These are phyloP conservation scores for Trifolium repens DNA, from an alignment of 306 rosid genomes.

Conservation along the genomic window DNA sequence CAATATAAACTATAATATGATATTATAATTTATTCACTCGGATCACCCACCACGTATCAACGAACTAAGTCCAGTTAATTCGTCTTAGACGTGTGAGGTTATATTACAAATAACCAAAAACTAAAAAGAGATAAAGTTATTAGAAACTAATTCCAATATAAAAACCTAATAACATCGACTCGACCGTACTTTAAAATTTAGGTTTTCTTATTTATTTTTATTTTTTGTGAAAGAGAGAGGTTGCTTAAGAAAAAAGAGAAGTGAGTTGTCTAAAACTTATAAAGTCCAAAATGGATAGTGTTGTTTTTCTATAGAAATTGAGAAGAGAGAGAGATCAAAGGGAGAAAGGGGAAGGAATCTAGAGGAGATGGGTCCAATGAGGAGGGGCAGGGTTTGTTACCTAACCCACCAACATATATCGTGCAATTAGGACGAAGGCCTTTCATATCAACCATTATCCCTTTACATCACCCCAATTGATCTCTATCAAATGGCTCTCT, in stretches of 20 bases:
- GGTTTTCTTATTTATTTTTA: no score
- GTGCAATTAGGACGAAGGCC: constrained; percentile 77
- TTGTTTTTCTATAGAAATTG: constrained; percentile 30
- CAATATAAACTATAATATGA: no score
- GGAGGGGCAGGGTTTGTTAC: constrained; percentile 96
- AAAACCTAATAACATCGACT: no score
- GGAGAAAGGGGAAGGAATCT: constrained; percentile 71
- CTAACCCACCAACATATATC: constrained; percentile 99
- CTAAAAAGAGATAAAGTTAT: no score
- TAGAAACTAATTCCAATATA: no score
- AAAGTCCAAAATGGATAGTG: constrained; percentile 52
- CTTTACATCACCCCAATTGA: constrained; percentile 36
- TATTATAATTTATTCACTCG: no score
- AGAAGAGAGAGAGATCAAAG: constrained; percentile 2
- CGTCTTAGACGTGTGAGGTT: no score
- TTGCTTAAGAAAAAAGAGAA: constrained; percentile 61
- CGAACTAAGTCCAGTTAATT: no score
- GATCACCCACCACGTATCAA: no score
- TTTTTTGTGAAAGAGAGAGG: constrained; percentile 37
- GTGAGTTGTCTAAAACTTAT: constrained; percentile 61
- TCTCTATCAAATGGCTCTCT: background rate
- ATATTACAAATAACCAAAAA: no score
- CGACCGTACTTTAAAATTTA: no score
- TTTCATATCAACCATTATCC: constrained; percentile 77
- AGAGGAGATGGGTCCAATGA: constrained; percentile 84